Percentiles rank a stretch among this genome's conserved stretches.
These are phyloP conservation scores for Schizochytrium sp. DNA, from an alignment of 108 stramenopile species.

Conservation along the genomic window DNA sequence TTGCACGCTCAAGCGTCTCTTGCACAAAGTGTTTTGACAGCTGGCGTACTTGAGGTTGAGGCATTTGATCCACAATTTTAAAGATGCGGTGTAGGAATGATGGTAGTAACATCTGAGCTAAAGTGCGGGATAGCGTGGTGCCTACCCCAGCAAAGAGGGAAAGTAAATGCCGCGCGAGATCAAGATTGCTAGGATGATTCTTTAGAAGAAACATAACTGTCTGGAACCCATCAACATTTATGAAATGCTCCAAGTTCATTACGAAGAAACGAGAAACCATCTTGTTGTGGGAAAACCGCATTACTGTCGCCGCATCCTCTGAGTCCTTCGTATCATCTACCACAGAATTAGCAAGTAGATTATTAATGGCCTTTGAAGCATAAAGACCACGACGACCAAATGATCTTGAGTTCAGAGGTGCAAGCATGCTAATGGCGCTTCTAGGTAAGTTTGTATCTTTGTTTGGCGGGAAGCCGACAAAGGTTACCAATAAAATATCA, in stretches of 20 bases:
- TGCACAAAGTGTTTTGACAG: not conserved
- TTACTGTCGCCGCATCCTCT: not conserved
- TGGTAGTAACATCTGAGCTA: not conserved
- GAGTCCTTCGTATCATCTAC: conserved; percentile 3
- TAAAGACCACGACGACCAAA: not conserved
- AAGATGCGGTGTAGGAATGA: not conserved
- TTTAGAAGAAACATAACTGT: not conserved
- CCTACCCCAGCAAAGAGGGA: not conserved
- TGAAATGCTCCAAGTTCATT: not conserved
- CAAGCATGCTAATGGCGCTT: not conserved
- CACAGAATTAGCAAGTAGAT: not conserved
- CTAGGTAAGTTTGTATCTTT: not conserved
- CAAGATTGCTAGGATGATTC: not conserved
- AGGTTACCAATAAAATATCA: conserved; percentile 19
- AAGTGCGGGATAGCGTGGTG: not conserved
- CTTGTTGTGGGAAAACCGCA: not conserved
- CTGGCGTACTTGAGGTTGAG: conserved; percentile 1
- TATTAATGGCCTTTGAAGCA: not conserved
- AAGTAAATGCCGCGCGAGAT: not conserved
- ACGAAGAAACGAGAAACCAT: not conserved
- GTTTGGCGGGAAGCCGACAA: conserved; percentile 2
- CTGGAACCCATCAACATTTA: not conserved
- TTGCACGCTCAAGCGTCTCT: not conserved
- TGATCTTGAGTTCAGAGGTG: conserved; percentile 19
- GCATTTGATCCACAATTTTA: not conserved